Conservation (phyloP, 306 rosid genomes). For the Trifolium repens region DNA sequence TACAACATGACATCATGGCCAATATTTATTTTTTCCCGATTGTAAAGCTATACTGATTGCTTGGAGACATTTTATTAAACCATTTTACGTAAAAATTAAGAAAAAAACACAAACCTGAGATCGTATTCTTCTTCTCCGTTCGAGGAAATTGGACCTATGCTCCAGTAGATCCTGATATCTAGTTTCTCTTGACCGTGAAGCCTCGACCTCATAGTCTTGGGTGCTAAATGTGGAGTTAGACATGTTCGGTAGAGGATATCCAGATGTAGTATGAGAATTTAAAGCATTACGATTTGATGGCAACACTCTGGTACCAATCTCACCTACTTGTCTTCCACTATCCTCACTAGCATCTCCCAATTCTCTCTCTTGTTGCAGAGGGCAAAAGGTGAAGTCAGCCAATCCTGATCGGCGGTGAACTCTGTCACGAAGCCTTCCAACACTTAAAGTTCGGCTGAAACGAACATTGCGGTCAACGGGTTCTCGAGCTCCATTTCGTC, state of each 20-base stretch:
- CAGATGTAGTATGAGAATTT: conserved; percentile 56
- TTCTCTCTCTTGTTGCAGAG: conserved; percentile 82
- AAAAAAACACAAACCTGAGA: conserved; percentile 81
- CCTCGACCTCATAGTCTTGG: conserved; percentile 78
- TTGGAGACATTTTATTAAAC: conserved; percentile 27
- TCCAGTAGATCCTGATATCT: conserved; percentile 89
- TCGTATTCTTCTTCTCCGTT: conserved; percentile 93
- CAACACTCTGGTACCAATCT: conserved; percentile 51
- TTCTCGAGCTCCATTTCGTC: conserved; percentile 73
- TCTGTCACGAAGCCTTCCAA: conserved; percentile 99
- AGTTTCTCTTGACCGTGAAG: conserved; percentile 78
- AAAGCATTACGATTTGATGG: conserved; percentile 48
- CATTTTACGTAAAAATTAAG: not conserved
- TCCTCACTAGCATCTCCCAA: conserved; percentile 59
- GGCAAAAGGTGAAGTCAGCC: conserved; percentile 72
- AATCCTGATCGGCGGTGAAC: conserved; percentile 89
- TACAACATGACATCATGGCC: not conserved
- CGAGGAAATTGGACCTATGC: conserved; percentile 91
- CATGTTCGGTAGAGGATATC: conserved; percentile 55
- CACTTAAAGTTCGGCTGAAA: conserved; percentile 94
- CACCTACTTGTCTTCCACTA: conserved; percentile 55
- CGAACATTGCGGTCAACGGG: conserved; percentile 90
- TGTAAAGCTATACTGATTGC: conserved; percentile 7
- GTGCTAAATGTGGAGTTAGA: conserved; percentile 67
- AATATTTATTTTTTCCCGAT: not conserved